Base-by-base conservation (phyloP, 768 basidiomycete genomes). In the Clitopilus passeckerianus region DNA sequence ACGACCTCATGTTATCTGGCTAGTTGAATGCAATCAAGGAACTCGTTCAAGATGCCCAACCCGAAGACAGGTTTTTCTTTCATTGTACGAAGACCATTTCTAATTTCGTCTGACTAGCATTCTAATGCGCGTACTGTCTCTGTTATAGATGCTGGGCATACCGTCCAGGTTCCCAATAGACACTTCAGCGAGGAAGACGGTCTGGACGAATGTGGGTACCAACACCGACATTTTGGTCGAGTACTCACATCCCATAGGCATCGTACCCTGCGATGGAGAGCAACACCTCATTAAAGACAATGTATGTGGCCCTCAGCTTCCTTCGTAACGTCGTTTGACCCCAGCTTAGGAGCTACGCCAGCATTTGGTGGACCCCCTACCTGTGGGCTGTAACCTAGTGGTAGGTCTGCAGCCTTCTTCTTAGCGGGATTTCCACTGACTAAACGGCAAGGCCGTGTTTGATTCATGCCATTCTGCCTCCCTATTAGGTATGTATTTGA, bases 61-160 rank as follows among this genome's bases (percentile, higher is more conserved):
- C 77, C 2, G 80, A 80, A 0, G 85, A 86, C 60, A 76, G 67
- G 1, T 80, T 84, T 62, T 81, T 85, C 60, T 84, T 86, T 59
- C 83, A 84, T 46, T 86, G 84, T 86, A 57, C 7, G 27, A 59
- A 78, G 67, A 10, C 10, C 18, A 15, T 43, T 43, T 8, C 20
- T 23, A 5, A 50, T 50, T 20, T 5, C 33, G 22, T 43, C 22
- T 14, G 27, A 34, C 6, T 5, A 15, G 5, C 22, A 6, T 24
- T 34, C 20, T 20, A 27, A 41, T 52, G 7, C 7, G 27, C 7
- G 27, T 4, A 7, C 27, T 1, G 7, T 5, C 12, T 35, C 24
- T 23, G 23, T n/a, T 5, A 4, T 34, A 78, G 77, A 80, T 63
- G 77, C 83, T 0, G 84, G 84, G 0, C 84, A 86, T 62, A 78